Conservation (phyloP, 2,329 filamentous ascomycete species). For the Fusarium verticillioides region DNA sequence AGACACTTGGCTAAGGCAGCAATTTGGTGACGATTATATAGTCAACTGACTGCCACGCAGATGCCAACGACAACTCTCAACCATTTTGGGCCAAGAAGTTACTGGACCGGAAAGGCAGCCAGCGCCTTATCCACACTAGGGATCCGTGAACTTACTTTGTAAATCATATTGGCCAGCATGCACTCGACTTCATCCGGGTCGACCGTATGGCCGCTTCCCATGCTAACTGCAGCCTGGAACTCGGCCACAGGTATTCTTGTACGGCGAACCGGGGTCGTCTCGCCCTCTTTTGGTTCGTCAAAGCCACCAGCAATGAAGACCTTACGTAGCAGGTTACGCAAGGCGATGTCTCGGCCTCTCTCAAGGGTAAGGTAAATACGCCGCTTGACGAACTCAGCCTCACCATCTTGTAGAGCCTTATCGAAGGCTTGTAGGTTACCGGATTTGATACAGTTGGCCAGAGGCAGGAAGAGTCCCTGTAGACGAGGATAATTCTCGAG, state of each 20-base stretch:
- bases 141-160: conserved; percentile 75
- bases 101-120: conserved; percentile 9
- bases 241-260: conserved; percentile 86
- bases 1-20: conserved; percentile 38
- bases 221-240: conserved; percentile 84
- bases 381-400: conserved; percentile 92
- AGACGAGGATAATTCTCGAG: conserved; percentile 81
- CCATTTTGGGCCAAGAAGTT: not conserved
- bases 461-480: conserved; percentile 79
- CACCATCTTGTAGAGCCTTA: conserved; percentile 79
- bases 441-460: conserved; percentile 81
- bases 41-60: conserved; percentile 37
- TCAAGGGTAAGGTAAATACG: conserved; percentile 96
- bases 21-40: conserved; percentile 42
- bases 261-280: conserved; percentile 69
- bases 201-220: conserved; percentile 74
- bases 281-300: conserved; percentile 78
- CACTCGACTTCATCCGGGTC: conserved; percentile 97
- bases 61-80: conserved; percentile 12
- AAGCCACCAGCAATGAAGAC: conserved; percentile 89
- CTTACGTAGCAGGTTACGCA: conserved; percentile 91
- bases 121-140: conserved; percentile 2
- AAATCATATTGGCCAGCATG: conserved; percentile 94
- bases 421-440: conserved; percentile 90
- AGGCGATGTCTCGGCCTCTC: conserved; percentile 87